Evolutionary conservation across 2,329 filamentous ascomycete species (phyloP).

Genomic region (Talaromyces sp.): DNA sequence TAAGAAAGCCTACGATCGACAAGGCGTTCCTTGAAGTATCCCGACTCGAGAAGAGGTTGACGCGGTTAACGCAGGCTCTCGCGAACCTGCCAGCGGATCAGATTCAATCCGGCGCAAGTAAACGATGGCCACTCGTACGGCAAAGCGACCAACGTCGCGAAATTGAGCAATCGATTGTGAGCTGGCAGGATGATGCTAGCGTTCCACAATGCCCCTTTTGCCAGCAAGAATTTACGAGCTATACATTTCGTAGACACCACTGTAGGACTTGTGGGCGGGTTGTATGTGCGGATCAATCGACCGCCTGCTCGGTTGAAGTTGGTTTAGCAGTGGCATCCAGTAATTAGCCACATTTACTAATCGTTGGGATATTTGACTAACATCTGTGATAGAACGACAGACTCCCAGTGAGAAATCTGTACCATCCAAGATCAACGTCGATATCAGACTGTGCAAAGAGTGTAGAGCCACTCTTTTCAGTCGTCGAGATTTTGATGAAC

Average conservation of each 20-base stretch:
- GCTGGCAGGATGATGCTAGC: constrained; percentile 86
- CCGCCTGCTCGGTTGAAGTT: constrained; percentile 80
- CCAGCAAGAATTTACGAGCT: constrained; percentile 90
- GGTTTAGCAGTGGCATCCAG: constrained; percentile 71
- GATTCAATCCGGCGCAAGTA: constrained; percentile 51
- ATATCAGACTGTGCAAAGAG: constrained; percentile 88
- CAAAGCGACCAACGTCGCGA: constrained; percentile 74
- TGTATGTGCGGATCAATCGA: constrained; percentile 83
- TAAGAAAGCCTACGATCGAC: constrained; percentile 77
- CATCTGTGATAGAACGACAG: constrained; percentile 10
- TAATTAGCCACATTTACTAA: constrained; percentile 40
- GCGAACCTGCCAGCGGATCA: constrained; percentile 71
- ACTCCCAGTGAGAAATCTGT: constrained; percentile 44
- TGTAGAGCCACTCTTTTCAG: constrained; percentile 72
- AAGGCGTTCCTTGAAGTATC: constrained; percentile 84
- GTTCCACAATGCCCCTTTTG: constrained; percentile 88
- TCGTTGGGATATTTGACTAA: background rate
- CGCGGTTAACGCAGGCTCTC: constrained; percentile 81
- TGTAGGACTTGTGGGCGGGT: constrained; percentile 91
- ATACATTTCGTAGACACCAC: constrained; percentile 90
- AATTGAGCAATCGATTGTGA: constrained; percentile 87
- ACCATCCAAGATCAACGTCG: constrained; percentile 63
- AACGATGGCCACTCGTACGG: constrained; percentile 56
- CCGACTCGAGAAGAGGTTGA: constrained; percentile 84
- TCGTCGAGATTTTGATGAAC: constrained; percentile 73